These are phyloP conservation scores for Penicillium pancosmium DNA, from an alignment of 495 filamentous ascomycete genomes.

Conservation along the genomic window DNA sequence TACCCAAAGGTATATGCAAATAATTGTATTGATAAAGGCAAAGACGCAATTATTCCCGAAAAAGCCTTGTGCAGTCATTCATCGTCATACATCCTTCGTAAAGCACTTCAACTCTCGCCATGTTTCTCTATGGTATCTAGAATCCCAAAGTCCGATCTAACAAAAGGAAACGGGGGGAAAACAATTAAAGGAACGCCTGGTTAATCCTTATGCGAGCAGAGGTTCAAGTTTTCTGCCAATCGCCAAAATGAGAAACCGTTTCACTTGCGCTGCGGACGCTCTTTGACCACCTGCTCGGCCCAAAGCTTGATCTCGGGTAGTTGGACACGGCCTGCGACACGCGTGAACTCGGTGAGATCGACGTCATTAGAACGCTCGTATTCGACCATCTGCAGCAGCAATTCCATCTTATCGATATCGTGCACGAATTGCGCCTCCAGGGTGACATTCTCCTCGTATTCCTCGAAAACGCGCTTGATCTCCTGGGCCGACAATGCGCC, in stretches of 20 bases:
- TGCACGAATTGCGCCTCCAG: constrained; percentile 87
- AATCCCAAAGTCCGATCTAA: constrained; percentile 15
- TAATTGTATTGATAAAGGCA: constrained; percentile 11
- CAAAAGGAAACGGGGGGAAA: constrained; percentile 4
- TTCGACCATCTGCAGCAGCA: constrained; percentile 93
- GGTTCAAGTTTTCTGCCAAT: background rate
- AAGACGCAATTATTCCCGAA: constrained; percentile 4
- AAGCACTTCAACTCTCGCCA: constrained; percentile 12
- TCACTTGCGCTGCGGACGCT: constrained; percentile 58
- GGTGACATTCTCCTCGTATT: constrained; percentile 88
- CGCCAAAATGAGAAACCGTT: background rate
- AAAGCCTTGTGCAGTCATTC: constrained; percentile 17
- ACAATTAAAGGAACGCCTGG: background rate
- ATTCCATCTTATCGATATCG: constrained; percentile 95
- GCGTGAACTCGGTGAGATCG: constrained; percentile 83
- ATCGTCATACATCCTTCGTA: constrained; percentile 24
- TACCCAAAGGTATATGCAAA: background rate
- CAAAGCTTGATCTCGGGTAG: constrained; percentile 79
- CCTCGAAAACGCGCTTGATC: constrained; percentile 80
- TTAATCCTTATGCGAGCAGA: constrained; percentile 2
- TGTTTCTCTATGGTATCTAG: constrained; percentile 27
- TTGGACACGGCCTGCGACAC: constrained; percentile 71
- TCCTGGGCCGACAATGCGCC: constrained; percentile 62
- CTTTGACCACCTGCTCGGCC: constrained; percentile 72
- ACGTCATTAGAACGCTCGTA: constrained; percentile 78